These are phyloP conservation scores for Beauveria australis DNA, from an alignment of 2,329 filamentous ascomycete genomes.

Conservation along the genomic window DNA sequence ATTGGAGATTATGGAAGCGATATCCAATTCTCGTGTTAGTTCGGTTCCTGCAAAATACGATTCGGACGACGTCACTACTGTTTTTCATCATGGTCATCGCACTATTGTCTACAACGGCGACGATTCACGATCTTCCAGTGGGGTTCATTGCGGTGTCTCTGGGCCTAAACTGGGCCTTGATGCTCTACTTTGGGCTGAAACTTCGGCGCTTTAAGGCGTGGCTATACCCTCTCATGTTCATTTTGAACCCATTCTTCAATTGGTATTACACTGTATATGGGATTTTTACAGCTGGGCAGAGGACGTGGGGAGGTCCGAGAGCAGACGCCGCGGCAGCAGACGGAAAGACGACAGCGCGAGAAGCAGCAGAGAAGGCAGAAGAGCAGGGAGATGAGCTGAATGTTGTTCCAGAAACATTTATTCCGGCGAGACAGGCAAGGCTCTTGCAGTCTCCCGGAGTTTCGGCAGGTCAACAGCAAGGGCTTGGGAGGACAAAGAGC, in stretches of 20 bases:
- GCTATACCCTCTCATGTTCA: conserved; percentile 92
- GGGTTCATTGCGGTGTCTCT: conserved; percentile 91
- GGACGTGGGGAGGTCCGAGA: conserved; percentile 91
- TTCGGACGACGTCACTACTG: conserved; percentile 83
- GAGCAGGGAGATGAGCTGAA: conserved; percentile 80
- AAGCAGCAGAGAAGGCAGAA: conserved; percentile 77
- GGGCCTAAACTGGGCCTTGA: conserved; percentile 87
- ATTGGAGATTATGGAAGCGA: conserved; percentile 81
- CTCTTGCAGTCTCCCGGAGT: conserved; percentile 17
- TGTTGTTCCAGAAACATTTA: conserved; percentile 79
- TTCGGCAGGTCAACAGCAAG: conserved; percentile 20
- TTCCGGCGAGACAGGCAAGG: conserved; percentile 45
- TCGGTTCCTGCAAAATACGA: conserved; percentile 92
- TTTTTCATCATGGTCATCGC: conserved; percentile 93
- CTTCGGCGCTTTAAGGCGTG: conserved; percentile 86
- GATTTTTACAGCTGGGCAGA: conserved; percentile 86
- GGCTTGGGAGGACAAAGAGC: conserved; percentile 41
- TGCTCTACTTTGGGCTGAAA: conserved; percentile 90
- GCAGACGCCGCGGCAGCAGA: conserved; percentile 82
- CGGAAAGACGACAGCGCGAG: conserved; percentile 62
- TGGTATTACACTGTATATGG: conserved; percentile 98
- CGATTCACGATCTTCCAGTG: conserved; percentile 69
- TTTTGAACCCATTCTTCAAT: conserved; percentile 94
- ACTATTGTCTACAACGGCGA: conserved; percentile 74
- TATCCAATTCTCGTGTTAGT: conserved; percentile 83